A percentile compares a stretch with the other conserved stretches of the same genome.
Conservation (phyloP, 1,139 yeast genomes). For the Suhomyces maxii region DNA sequence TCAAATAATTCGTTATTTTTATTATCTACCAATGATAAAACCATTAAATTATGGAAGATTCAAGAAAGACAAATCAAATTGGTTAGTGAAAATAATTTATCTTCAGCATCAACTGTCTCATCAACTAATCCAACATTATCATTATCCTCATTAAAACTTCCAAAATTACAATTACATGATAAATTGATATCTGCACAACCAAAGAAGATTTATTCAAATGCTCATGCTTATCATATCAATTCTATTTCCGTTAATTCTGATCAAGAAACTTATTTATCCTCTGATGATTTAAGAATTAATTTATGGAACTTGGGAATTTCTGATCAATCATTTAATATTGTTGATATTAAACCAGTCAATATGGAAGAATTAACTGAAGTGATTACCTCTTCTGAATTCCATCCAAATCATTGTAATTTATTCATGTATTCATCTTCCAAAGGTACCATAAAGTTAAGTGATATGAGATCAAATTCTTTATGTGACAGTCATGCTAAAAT, state of each 20-base stretch:
- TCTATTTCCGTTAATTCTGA: constrained; percentile 93
- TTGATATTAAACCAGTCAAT: constrained; percentile 95
- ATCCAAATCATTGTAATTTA: constrained; percentile 87
- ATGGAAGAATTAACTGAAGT: constrained; percentile 99
- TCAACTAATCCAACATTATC: constrained; percentile 11
- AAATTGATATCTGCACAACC: constrained; percentile 95
- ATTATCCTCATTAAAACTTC: constrained; percentile 59
- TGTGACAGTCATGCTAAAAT: constrained; percentile 90
- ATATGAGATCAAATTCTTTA: constrained; percentile 93
- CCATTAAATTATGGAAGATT: constrained; percentile 95
- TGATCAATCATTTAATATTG: constrained; percentile 94
- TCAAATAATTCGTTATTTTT: constrained; percentile 86
- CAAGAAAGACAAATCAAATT: constrained; percentile 89
- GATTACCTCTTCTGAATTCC: constrained; percentile 97
- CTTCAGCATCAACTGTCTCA: constrained; percentile 13
- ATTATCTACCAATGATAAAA: constrained; percentile 92
- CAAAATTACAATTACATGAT: constrained; percentile 88
- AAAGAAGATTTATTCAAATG: constrained; percentile 86
- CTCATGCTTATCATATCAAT: constrained; percentile 97
- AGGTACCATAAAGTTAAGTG: constrained; percentile 93
- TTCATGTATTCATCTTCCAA: constrained; percentile 97
- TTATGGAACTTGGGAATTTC: constrained; percentile 94
- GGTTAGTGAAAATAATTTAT: constrained; percentile 79
- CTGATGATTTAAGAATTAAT: constrained; percentile 94
- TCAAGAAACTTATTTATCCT: constrained; percentile 90